Evolutionary conservation across 306 rosid genomes (phyloP).

Genomic region (Lathyrus sativus): DNA sequence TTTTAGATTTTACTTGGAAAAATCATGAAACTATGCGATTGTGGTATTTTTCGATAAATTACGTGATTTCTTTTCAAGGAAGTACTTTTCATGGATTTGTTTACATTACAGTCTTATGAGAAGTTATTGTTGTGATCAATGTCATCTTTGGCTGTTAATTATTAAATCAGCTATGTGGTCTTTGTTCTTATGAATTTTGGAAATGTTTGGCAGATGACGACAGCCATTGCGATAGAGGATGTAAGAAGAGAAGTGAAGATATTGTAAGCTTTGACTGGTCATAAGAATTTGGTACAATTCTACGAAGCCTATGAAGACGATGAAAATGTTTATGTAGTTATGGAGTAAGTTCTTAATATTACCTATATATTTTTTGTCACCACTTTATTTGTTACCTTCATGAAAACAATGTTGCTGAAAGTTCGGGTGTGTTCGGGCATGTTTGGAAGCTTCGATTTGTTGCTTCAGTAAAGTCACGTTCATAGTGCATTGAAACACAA

Average conservation of each 20-base stretch:
- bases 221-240: slow-evolving; percentile 83
- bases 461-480: neutral
- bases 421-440: neutral
- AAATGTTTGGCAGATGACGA: slow-evolving; percentile 73
- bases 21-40: no score
- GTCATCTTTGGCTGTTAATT: no score
- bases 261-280: slow-evolving; percentile 73
- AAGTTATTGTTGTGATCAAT: no score
- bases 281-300: slow-evolving; percentile 77
- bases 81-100: no score
- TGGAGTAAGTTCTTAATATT: slow-evolving; percentile 82
- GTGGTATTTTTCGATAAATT: no score
- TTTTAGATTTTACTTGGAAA: no score
- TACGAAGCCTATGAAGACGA: slow-evolving; percentile 85
- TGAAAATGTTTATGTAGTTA: slow-evolving; percentile 69
- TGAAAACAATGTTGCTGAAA: slow-evolving; percentile 19
- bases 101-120: no score
- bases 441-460: neutral
- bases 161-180: slow-evolving; percentile 18
- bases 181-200: slow-evolving; percentile 39
- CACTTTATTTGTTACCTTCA: neutral
- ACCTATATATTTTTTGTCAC: neutral
- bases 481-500: neutral
- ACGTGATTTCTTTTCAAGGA: no score
- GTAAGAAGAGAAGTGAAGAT: slow-evolving; percentile 90